phyloP scores from a whole-genome alignment of 805 yeast species.

The Starmerella bacillaris region DNA sequence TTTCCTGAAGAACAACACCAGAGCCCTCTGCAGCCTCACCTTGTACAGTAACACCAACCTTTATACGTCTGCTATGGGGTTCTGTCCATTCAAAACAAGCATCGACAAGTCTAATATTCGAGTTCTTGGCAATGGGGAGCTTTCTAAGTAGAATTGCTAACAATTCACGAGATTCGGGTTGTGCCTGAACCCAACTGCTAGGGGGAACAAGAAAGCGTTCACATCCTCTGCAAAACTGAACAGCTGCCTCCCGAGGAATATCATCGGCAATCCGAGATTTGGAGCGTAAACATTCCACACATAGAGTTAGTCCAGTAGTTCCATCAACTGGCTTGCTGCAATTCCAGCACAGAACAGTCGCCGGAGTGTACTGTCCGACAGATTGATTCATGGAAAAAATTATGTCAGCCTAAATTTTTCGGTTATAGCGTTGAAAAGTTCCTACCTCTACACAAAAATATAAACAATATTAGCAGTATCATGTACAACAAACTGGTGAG shows the following conservation, averaged over 20 bases:
- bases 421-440: no score
- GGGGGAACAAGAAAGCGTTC: slow-evolving; percentile 94
- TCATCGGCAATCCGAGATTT: slow-evolving; percentile 89
- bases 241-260: slow-evolving; percentile 67
- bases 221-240: slow-evolving; percentile 92
- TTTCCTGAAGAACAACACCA: slow-evolving; percentile 68
- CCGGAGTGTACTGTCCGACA: slow-evolving; percentile 22
- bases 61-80: slow-evolving; percentile 87
- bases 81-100: slow-evolving; percentile 95
- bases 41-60: slow-evolving; percentile 75
- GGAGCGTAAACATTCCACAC: slow-evolving; percentile 89
- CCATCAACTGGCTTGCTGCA: slow-evolving; percentile 99
- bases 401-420: no score
- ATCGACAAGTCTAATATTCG: slow-evolving; percentile 72
- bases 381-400: slow-evolving; percentile 7
- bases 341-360: slow-evolving; percentile 91
- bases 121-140: slow-evolving; percentile 43
- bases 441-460: no score
- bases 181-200: slow-evolving; percentile 77
- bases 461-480: no score
- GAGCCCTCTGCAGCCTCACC: slow-evolving; percentile 76
- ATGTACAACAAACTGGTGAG: no score
- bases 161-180: slow-evolving; percentile 79
- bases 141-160: slow-evolving; percentile 78
- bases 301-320: slow-evolving; percentile 76